These are phyloP conservation scores for Candida tetrigidarum DNA, from an alignment of 1,139 yeast genomes.

Conservation along the genomic window DNA sequence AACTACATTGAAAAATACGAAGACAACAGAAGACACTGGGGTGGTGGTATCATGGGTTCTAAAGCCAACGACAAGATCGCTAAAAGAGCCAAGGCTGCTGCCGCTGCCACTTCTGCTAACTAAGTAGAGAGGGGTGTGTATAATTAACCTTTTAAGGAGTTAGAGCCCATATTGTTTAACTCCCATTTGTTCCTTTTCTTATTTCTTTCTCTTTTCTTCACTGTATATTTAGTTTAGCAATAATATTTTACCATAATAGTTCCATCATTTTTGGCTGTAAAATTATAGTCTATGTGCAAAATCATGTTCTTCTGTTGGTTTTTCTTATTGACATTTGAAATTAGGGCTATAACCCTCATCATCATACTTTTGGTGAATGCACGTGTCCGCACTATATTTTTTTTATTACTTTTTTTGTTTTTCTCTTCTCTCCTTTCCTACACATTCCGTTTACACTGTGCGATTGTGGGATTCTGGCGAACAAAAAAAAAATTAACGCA, in stretches of 20 bases:
- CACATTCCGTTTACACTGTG: neutral
- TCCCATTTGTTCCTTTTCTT: too few species aligned
- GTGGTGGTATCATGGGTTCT: conserved; percentile 95
- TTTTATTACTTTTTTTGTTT: neutral
- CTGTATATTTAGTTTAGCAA: neutral
- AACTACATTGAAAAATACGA: too few species aligned
- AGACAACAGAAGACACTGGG: too few species aligned
- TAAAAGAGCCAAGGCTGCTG: conserved; percentile 48
- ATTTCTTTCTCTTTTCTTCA: neutral
- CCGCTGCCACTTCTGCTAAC: conserved; percentile 74
- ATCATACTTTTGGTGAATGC: neutral
- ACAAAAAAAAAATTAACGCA: conserved; percentile 7
- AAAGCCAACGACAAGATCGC: conserved; percentile 80
- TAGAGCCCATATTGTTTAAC: too few species aligned
- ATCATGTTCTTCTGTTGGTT: neutral
- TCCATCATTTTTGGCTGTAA: neutral
- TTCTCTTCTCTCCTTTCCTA: neutral
- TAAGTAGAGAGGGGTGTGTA: too few species aligned
- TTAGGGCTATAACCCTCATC: conserved; percentile 10
- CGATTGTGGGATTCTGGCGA: neutral
- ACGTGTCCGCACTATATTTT: neutral
- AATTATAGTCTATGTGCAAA: neutral
- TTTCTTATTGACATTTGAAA: neutral
- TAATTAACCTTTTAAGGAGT: neutral
- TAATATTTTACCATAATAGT: neutral